These are phyloP conservation scores for Sporothrix protearum DNA, from an alignment of 2,329 filamentous ascomycete species.

Conservation along the genomic window DNA sequence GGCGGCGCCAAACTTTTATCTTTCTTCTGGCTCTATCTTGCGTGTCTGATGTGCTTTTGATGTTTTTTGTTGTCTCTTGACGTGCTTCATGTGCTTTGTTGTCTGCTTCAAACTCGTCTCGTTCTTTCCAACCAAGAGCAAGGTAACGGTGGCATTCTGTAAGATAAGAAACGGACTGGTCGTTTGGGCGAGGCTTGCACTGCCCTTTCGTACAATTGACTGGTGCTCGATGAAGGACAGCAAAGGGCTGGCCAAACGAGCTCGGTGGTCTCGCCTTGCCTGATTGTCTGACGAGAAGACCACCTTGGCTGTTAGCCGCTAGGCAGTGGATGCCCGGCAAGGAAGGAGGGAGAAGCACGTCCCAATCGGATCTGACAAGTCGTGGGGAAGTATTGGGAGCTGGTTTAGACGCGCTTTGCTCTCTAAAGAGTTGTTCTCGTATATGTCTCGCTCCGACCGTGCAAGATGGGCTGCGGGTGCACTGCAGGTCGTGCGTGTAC, in stretches of 20 bases:
- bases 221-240: neutral
- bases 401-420: neutral
- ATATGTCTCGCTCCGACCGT: conserved; percentile 9
- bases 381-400: neutral
- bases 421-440: neutral
- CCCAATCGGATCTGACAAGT: neutral
- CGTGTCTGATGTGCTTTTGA: neutral
- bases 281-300: conserved; percentile 3
- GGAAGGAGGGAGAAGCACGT: neutral
- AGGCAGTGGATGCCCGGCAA: conserved; percentile 16
- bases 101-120: neutral
- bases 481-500: conserved; percentile 9
- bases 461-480: conserved; percentile 4
- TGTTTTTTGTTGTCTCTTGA: neutral
- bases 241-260: neutral
- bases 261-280: conserved; percentile 5
- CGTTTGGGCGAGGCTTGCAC: neutral
- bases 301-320: conserved; percentile 15
- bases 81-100: neutral
- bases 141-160: conserved; percentile 5
- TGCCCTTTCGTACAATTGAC: neutral
- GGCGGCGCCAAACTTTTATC: conserved; percentile 13
- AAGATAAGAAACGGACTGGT: neutral
- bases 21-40: neutral
- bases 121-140: neutral